These are phyloP conservation scores for Fusarium palustre DNA, from an alignment of 2,329 filamentous ascomycete genomes.

Conservation along the genomic window DNA sequence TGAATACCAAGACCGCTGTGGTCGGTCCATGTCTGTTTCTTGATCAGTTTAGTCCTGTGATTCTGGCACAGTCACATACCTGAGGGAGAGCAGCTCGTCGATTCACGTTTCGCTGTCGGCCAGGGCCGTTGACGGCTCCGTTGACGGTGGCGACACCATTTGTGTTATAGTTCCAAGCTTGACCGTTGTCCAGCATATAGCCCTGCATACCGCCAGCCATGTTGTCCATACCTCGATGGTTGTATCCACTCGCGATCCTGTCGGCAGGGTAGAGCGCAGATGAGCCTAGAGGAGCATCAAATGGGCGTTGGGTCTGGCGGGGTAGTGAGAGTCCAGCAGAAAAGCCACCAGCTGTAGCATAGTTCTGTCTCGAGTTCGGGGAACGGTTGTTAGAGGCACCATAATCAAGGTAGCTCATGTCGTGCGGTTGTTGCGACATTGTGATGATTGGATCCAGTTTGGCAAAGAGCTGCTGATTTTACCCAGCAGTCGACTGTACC, in stretches of 20 bases:
- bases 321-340: constrained; percentile 59
- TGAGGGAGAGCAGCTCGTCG: constrained; percentile 75
- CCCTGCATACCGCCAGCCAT: constrained; percentile 58
- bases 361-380: constrained; percentile 75
- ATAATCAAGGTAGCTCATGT: constrained; percentile 79
- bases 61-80: constrained; percentile 60
- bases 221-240: constrained; percentile 68
- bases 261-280: constrained; percentile 78
- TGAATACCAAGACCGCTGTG: constrained; percentile 59
- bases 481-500: constrained; percentile 34
- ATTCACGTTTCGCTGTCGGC: constrained; percentile 66
- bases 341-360: constrained; percentile 62
- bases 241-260: constrained; percentile 69
- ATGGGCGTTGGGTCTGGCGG: constrained; percentile 75
- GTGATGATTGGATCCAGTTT: constrained; percentile 41
- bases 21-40: constrained; percentile 63
- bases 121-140: constrained; percentile 73
- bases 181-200: constrained; percentile 74
- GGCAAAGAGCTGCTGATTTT: constrained; percentile 41
- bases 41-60: constrained; percentile 24
- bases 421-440: constrained; percentile 65
- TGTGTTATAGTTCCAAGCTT: constrained; percentile 81
- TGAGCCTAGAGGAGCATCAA: constrained; percentile 74
- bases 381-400: constrained; percentile 68
- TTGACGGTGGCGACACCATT: constrained; percentile 72